Evolutionary conservation across 345 rosid species (phyloP), one percentile per base, ranked within the genome.

Genomic region (Turnera subulata): DNA sequence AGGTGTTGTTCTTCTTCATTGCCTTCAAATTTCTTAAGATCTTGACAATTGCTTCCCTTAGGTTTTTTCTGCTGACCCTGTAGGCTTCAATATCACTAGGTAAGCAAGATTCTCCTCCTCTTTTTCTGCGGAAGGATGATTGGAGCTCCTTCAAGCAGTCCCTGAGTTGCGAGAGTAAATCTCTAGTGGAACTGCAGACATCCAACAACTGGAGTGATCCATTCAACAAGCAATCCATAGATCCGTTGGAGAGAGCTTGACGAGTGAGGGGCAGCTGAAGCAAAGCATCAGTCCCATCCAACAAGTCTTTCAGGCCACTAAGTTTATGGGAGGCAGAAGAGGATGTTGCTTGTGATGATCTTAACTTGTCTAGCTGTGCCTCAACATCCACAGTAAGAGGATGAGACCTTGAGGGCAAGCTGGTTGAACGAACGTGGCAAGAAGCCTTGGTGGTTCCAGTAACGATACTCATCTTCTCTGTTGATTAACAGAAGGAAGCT

Each of bases 371-470:
- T 45, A 76, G 51, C 48, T 77, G 67, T 45, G 57, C 61, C 55
- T 67, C 61, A 20, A 76, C 72, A 61, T 55, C 47, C 48, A 20
- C 53, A 55, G 69, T 45, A 6, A 70, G 62, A 61, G 78, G 80
- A 57, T 75, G 71, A 55, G 47, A 42, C 20, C 45, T 55, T 22
- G 73, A 46, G 5, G 76, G 56, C 76, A 70, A 73, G 66, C 80
- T 76, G 60, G 53, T 56, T 10, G 78, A 78, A 17, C 78, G 72
- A 54, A 19, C 25, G 37, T 54, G 32, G 19, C 29, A 13, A 13
- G 6, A 19, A 54, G 58, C 14, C 37, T 14, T 20, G 15, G 29
- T 33, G 55, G 32, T 6, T 48, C 26, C 52, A 22, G 12, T 12
- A 14, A 48, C 51, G 76, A 77, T 25, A 6, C 20, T 29, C 20